These are phyloP conservation scores for Oidiodendron maius DNA, from an alignment of 495 filamentous ascomycete genomes.

Conservation along the genomic window DNA sequence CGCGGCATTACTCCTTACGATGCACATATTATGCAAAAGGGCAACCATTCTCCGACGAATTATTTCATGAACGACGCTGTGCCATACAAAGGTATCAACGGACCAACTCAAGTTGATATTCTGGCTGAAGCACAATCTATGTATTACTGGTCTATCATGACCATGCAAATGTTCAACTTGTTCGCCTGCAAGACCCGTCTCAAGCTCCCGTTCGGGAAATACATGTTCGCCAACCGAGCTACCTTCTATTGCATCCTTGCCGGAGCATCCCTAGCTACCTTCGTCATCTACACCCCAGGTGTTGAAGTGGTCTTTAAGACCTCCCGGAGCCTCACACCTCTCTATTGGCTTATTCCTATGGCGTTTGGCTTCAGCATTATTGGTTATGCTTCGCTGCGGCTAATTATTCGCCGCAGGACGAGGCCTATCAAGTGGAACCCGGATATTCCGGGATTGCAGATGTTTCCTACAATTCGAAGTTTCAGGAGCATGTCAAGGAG, in stretches of 20 bases:
- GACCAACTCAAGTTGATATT: constrained; percentile 24
- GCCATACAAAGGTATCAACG: constrained; percentile 25
- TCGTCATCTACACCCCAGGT: constrained; percentile 54
- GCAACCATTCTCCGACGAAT: constrained; percentile 19
- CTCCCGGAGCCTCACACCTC: constrained; percentile 42
- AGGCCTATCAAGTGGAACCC: constrained; percentile 26
- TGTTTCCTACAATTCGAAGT: constrained; percentile 26
- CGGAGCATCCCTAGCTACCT: constrained; percentile 43
- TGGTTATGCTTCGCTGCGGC: constrained; percentile 16
- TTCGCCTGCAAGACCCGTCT: constrained; percentile 58
- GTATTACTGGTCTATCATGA: constrained; percentile 31
- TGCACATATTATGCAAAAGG: constrained; percentile 25
- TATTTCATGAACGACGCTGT: constrained; percentile 22
- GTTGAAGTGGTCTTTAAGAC: constrained; percentile 36
- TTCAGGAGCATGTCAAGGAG: constrained; percentile 6
- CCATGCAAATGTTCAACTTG: constrained; percentile 50
- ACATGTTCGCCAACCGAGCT: constrained; percentile 47
- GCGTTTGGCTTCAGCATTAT: constrained; percentile 54
- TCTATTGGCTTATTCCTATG: constrained; percentile 60
- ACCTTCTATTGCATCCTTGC: constrained; percentile 37
- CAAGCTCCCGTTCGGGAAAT: constrained; percentile 57
- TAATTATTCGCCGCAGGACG: constrained; percentile 18
- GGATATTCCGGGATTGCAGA: constrained; percentile 24
- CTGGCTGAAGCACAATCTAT: constrained; percentile 27
- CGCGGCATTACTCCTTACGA: constrained; percentile 37